Evolutionary conservation across 768 basidiomycete species (phyloP), one percentile per base, ranked within the genome.

Genomic region (Lepiota venenata): DNA sequence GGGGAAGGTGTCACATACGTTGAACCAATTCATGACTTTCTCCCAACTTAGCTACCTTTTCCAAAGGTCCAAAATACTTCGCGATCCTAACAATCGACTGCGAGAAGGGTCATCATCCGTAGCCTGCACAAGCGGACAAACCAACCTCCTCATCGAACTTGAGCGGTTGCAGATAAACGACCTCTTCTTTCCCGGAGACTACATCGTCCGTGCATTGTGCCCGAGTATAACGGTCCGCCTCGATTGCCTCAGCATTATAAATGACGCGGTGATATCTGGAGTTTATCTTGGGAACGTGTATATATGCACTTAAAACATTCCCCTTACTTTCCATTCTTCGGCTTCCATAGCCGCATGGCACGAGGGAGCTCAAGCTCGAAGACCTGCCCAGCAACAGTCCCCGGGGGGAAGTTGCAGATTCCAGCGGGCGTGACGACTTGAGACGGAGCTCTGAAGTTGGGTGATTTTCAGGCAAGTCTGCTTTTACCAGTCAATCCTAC

Each of bases 31-130:
- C 53, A 16, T 47, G 53, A 15, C 14, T 22, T 15, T 32, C 51
- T 37, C 32, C 46, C 32, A 39, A n/a, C 2, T 55, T 68, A 56
- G 45, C 70, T 58, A 91, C 81, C 36, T 71, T 70, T 60, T 91
- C 89, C 21, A 92, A 61, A 4, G 71, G 66, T 27, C 90, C 90
- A 62, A 91, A 92, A 37, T 79, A 77, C 12, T 72, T 66, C 10
- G 76, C 74, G 35, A 92, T 69, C 21, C 67, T 71, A 12, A 70
- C 69, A 22, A 89, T 66, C 14, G 79, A 72, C 87, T 88, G 50
- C 41, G 43, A 4, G 45, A 22, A 16, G 18, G 27, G 32, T 47
- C 12, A 8, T 35, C 40, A 43, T 16, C 37, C 32, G 22, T 7
- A 36, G 5, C 14, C 18, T 15, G n/a, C 20, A 50, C 32, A 43